phyloP scores from a whole-genome alignment of 2,329 filamentous ascomycete genomes.

The Epichloe baconii region DNA sequence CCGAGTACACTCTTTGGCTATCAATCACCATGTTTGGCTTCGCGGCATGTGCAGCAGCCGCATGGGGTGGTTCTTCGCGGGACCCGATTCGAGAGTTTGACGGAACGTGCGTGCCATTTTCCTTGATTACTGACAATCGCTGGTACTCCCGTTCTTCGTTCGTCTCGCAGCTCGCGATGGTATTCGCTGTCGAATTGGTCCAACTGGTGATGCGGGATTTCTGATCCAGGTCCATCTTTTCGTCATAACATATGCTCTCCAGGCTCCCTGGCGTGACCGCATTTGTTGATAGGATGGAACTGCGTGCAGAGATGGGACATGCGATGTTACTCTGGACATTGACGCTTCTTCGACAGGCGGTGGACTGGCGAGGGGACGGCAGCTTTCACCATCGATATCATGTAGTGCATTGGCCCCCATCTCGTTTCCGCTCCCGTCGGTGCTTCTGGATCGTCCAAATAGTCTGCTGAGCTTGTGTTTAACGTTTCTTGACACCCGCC shows the following conservation, averaged over 20 bases:
- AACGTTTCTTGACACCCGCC: conserved; percentile 49
- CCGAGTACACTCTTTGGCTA: conserved; percentile 48
- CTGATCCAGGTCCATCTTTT: conserved; percentile 30
- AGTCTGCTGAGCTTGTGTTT: conserved; percentile 44
- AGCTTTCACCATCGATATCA: conserved; percentile 17
- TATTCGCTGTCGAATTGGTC: conserved; percentile 49
- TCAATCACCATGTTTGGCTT: conserved; percentile 25
- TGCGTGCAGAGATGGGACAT: conserved; percentile 36
- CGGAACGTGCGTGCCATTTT: conserved; percentile 30
- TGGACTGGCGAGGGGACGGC: conserved; percentile 20
- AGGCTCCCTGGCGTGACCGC: conserved; percentile 40
- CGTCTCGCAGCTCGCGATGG: conserved; percentile 30
- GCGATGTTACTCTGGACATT: conserved; percentile 34
- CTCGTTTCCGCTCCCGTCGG: conserved; percentile 5
- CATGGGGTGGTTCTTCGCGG: not conserved
- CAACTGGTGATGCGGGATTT: conserved; percentile 61
- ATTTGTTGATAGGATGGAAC: conserved; percentile 32
- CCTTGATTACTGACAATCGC: conserved; percentile 51
- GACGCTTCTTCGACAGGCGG: conserved; percentile 27
- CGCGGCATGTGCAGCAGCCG: conserved; percentile 6
- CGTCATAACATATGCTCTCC: conserved; percentile 32
- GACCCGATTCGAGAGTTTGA: conserved; percentile 19
- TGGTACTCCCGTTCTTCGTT: conserved; percentile 36
- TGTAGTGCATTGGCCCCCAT: conserved; percentile 6
- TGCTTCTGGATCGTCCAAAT: conserved; percentile 17